These are phyloP conservation scores for Cyberlindnera bimundalis DNA, from an alignment of 805 yeast genomes.

Conservation along the genomic window DNA sequence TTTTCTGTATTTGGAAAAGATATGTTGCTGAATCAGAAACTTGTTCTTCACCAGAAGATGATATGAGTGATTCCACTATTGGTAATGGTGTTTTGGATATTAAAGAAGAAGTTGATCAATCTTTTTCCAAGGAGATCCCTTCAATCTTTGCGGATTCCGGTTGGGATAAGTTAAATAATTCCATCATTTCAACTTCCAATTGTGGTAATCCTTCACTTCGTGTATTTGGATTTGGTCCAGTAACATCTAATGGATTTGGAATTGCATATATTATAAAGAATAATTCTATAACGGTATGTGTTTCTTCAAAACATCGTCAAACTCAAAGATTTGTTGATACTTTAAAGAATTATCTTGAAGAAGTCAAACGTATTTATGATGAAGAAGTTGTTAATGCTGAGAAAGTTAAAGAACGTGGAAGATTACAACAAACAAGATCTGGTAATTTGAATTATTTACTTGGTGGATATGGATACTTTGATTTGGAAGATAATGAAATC, in stretches of 20 bases:
- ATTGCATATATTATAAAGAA: constrained; percentile 84
- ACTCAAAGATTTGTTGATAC: constrained; percentile 74
- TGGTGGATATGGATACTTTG: constrained; percentile 89
- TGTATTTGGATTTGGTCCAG: constrained; percentile 90
- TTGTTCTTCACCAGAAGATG: constrained; percentile 11
- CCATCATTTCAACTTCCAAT: constrained; percentile 78
- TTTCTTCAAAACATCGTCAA: constrained; percentile 86
- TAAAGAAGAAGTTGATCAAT: constrained; percentile 1
- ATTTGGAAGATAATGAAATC: constrained; percentile 58
- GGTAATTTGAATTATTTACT: constrained; percentile 42
- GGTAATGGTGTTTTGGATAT: constrained; percentile 6
- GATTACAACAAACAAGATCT: constrained; percentile 29
- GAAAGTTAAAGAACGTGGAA: constrained; percentile 25
- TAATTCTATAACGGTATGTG: constrained; percentile 74
- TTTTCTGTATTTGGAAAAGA: constrained; percentile 83
- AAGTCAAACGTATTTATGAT: constrained; percentile 48
- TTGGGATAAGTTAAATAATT: constrained; percentile 81
- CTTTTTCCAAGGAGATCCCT: constrained; percentile 48
- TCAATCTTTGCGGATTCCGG: constrained; percentile 79
- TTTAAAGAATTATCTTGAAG: constrained; percentile 57
- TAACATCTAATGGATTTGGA: constrained; percentile 88
- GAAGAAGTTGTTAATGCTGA: constrained; percentile 23
- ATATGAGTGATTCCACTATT: constrained; percentile 24
- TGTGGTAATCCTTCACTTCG: constrained; percentile 91
- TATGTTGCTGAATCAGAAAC: constrained; percentile 36